Evolutionary conservation across 106 monocot genomes (phyloP).

Genomic region (Acorus gramineus): DNA sequence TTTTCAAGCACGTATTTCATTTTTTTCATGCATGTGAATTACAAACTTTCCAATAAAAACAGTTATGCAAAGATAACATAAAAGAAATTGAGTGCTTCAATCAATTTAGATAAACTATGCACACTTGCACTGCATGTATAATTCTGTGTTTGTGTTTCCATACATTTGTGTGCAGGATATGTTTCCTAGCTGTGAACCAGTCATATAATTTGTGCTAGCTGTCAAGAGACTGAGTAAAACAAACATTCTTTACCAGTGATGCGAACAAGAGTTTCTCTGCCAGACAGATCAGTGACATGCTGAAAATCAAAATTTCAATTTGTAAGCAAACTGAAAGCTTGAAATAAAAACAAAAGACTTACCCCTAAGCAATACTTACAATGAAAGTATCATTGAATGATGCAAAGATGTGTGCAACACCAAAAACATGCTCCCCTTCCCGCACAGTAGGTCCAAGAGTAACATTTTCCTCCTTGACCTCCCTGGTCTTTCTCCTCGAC

Average conservation of each 20-base stretch:
- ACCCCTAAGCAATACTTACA: background rate
- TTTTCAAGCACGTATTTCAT: too few relatives aligned
- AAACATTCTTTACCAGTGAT: slow-evolving; percentile 32
- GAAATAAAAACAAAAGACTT: background rate
- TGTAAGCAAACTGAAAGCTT: too few relatives aligned
- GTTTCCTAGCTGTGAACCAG: too few relatives aligned
- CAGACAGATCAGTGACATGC: slow-evolving; percentile 45
- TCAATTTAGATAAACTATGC: too few relatives aligned
- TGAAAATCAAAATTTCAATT: slow-evolving; percentile 5
- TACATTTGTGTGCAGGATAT: too few relatives aligned
- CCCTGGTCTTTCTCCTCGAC: slow-evolving; percentile 30
- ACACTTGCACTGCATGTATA: too few relatives aligned
- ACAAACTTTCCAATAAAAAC: too few relatives aligned
- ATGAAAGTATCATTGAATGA: slow-evolving; percentile 15
- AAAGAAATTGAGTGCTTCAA: too few relatives aligned
- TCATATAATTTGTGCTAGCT: too few relatives aligned
- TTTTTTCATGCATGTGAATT: too few relatives aligned
- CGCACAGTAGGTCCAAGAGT: slow-evolving; percentile 26
- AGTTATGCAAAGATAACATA: too few relatives aligned
- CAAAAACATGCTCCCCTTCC: slow-evolving; percentile 22
- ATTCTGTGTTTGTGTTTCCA: too few relatives aligned
- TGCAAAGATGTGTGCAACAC: slow-evolving; percentile 9
- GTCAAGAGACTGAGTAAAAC: background rate
- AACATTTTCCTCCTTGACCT: slow-evolving; percentile 31
- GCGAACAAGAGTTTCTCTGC: slow-evolving; percentile 44